phyloP scores from a whole-genome alignment of 306 rosid genomes.

The Mimosa pudica region DNA sequence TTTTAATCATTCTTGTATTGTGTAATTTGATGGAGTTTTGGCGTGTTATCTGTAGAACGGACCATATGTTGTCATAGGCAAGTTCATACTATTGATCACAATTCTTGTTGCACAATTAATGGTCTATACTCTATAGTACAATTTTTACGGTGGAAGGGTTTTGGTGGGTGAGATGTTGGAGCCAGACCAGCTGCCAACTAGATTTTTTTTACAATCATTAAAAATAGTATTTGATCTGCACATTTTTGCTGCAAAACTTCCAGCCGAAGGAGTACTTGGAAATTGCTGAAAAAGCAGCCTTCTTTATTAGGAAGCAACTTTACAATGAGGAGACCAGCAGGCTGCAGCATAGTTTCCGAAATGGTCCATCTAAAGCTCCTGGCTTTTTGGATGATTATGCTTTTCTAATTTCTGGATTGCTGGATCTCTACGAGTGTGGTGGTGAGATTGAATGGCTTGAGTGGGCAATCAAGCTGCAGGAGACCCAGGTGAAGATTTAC shows the following conservation, averaged over 20 bases:
- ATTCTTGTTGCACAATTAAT: constrained; percentile 27
- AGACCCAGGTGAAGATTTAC: constrained; percentile 67
- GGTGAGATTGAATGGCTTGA: constrained; percentile 71
- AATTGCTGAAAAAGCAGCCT: constrained; percentile 81
- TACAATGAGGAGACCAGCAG: constrained; percentile 61
- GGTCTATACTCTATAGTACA: constrained; percentile 17
- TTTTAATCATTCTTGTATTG: constrained; percentile 18
- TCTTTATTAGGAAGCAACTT: constrained; percentile 70
- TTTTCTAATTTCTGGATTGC: constrained; percentile 78
- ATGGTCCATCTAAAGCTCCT: constrained; percentile 82
- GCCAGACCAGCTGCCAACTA: constrained; percentile 31
- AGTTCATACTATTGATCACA: constrained; percentile 22
- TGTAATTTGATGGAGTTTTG: constrained; percentile 23
- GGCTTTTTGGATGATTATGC: constrained; percentile 94
- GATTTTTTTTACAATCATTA: constrained; percentile 28
- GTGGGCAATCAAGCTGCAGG: constrained; percentile 91
- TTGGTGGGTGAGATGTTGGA: constrained; percentile 29
- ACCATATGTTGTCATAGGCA: not conserved
- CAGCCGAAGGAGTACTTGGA: constrained; percentile 77
- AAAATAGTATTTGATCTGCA: constrained; percentile 25
- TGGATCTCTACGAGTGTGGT: constrained; percentile 87
- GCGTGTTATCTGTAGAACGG: constrained; percentile 24
- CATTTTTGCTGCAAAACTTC: constrained; percentile 26
- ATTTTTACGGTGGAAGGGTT: constrained; percentile 20
- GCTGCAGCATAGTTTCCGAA: constrained; percentile 84